These are phyloP conservation scores for Daldinia decipiens DNA, from an alignment of 495 filamentous ascomycete genomes.

Conservation along the genomic window DNA sequence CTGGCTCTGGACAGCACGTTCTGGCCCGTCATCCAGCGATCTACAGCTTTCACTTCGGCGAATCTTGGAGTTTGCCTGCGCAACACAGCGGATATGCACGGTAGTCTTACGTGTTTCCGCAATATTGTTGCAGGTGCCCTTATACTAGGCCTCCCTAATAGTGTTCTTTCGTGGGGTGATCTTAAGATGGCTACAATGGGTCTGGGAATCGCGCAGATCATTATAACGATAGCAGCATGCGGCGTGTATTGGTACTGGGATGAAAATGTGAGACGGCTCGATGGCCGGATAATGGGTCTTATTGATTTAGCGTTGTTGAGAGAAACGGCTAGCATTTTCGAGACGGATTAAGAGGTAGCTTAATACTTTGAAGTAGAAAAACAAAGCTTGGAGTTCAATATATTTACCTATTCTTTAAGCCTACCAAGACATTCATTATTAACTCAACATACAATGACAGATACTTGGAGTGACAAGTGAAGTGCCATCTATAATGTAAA, in stretches of 20 bases:
- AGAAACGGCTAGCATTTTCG: slow-evolving; percentile 57
- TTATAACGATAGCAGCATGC: slow-evolving; percentile 43
- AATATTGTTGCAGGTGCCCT: slow-evolving; percentile 51
- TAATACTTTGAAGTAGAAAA: background rate
- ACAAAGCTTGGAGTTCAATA: background rate
- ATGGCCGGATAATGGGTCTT: slow-evolving; percentile 56
- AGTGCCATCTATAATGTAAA: no score
- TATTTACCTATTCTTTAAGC: background rate
- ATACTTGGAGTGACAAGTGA: no score
- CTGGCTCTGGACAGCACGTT: slow-evolving; percentile 49
- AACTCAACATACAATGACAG: no score
- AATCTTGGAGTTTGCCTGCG: slow-evolving; percentile 53
- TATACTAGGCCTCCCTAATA: slow-evolving; percentile 53
- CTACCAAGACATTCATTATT: no score
- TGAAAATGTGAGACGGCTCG: slow-evolving; percentile 50
- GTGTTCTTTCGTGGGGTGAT: slow-evolving; percentile 48
- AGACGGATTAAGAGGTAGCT: slow-evolving; percentile 49
- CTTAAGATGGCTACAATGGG: slow-evolving; percentile 50
- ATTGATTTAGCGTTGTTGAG: slow-evolving; percentile 54
- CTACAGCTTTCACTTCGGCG: slow-evolving; percentile 55
- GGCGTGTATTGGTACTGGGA: slow-evolving; percentile 53
- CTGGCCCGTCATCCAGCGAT: slow-evolving; percentile 51
- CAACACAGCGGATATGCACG: slow-evolving; percentile 56
- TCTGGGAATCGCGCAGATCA: slow-evolving; percentile 49
- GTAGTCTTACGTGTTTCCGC: slow-evolving; percentile 48